These are phyloP conservation scores for Mycosphaerelloides madeirae DNA, from an alignment of 2,329 filamentous ascomycete genomes.

Conservation along the genomic window DNA sequence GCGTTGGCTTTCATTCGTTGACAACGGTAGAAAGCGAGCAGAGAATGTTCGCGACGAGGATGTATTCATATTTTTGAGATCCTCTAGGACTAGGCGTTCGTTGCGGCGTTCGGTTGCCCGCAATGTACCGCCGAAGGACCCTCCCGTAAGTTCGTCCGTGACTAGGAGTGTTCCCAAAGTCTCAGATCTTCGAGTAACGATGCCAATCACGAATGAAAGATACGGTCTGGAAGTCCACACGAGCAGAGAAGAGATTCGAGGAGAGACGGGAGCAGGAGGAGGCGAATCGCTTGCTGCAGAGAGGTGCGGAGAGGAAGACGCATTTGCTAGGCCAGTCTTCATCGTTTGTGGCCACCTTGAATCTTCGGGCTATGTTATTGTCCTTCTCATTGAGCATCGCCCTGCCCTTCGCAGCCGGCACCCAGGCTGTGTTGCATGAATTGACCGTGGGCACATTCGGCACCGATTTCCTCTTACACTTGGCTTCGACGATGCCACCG, in stretches of 20 bases:
- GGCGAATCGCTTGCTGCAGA: neutral
- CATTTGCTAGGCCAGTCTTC: too few relatives aligned
- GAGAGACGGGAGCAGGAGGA: neutral
- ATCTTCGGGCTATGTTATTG: too few relatives aligned
- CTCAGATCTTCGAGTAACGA: too few relatives aligned
- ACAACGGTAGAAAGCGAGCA: too few relatives aligned
- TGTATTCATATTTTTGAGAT: constrained; percentile 77
- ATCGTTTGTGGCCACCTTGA: too few relatives aligned
- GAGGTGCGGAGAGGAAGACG: neutral
- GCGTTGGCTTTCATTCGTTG: too few relatives aligned
- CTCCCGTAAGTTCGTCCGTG: too few relatives aligned
- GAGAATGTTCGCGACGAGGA: constrained; percentile 94
- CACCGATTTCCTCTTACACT: neutral
- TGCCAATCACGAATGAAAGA: too few relatives aligned
- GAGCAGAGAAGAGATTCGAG: neutral
- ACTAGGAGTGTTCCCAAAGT: too few relatives aligned
- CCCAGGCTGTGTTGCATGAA: too few relatives aligned
- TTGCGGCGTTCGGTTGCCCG: constrained; percentile 55
- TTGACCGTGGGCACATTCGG: neutral
- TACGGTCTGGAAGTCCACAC: constrained; percentile 2
- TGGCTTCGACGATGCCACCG: neutral
- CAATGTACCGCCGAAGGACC: neutral
- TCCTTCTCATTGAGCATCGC: too few relatives aligned
- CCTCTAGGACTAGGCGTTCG: constrained; percentile 65
- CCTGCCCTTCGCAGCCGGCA: too few relatives aligned